These are phyloP conservation scores for Carex pumila DNA, from an alignment of 176 grass and related monocot species.

Conservation along the genomic window DNA sequence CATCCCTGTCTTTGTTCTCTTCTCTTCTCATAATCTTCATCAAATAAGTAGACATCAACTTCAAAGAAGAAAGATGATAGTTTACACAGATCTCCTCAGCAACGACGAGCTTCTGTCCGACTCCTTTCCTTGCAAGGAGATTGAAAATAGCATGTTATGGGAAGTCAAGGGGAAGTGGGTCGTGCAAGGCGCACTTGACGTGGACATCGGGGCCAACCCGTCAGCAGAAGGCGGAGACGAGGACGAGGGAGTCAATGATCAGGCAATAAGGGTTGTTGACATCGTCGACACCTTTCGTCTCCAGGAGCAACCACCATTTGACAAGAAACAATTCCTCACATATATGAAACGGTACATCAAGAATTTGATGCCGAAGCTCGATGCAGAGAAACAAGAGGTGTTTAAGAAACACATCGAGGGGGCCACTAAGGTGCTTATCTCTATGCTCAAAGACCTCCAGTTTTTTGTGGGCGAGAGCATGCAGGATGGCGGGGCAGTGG, in stretches of 20 bases:
- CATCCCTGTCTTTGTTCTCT: neutral
- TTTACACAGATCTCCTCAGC: neutral
- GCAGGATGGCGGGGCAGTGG: constrained; percentile 52
- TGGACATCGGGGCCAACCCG: constrained; percentile 37
- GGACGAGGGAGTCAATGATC: constrained; percentile 24
- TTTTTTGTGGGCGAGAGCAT: constrained; percentile 92
- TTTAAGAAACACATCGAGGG: constrained; percentile 37
- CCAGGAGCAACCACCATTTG: constrained; percentile 29
- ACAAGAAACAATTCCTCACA: constrained; percentile 35
- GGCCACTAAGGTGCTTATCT: constrained; percentile 24
- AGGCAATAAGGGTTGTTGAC: constrained; percentile 26
- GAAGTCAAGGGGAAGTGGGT: constrained; percentile 32
- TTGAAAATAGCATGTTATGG: constrained; percentile 22
- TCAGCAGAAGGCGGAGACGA: constrained; percentile 26
- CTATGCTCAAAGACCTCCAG: constrained; percentile 29
- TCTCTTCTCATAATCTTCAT: neutral
- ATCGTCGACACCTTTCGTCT: constrained; percentile 31
- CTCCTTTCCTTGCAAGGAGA: constrained; percentile 6
- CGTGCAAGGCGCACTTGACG: constrained; percentile 25
- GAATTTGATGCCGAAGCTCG: constrained; percentile 25
- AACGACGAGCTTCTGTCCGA: neutral
- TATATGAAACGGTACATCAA: constrained; percentile 41
- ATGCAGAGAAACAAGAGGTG: constrained; percentile 17
- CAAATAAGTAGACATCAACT: neutral
- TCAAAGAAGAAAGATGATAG: neutral